Evolutionary conservation across 805 yeast genomes (phyloP), one percentile per base, ranked within the genome.

Genomic region (Tetrapisispora nanseiensis): DNA sequence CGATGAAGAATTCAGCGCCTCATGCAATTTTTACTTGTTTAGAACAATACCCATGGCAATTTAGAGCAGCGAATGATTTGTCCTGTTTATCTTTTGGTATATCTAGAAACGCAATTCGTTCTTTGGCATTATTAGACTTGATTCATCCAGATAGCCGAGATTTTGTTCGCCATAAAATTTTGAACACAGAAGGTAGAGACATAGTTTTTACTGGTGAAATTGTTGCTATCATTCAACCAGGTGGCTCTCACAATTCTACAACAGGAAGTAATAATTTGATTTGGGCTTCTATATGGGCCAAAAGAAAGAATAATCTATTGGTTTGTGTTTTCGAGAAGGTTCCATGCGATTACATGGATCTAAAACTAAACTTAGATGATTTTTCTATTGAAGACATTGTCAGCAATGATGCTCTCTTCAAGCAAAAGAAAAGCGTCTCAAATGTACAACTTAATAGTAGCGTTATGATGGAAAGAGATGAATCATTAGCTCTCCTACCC

Each of bases 261-360:
- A 41, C 47, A 10, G 47, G 43, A 16, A 39, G 38, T 28, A 44
- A 53, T 2, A 72, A 72, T 23, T 66, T 74, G 45, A 83, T 89
- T 1, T 80, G 95, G 83, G 87, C 95, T 10, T 83, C 95, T 0
- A 62, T 89, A 43, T 90, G 96, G 96, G 95, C 92, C 0, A 87
- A 87, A 53, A 68, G 77, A 45, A 78, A 80, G 50, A 80, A 80
- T 3, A 75, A 75, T 34, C 62, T 84, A 42, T 71, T 87, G 41
- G 81, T 86, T 39, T 80, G 92, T 66, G 86, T 86, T 67, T 80
- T 89, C 56, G 95, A 87, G 55, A 92, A 86, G 56, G 86, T 87
- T 23, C 84, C 78, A 2, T 76, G 82, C 55, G 78, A 74, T 52
- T 77, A 81, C n/a, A 68, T 78, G 43, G 85, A 80, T 54, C 60